Base-by-base conservation (phyloP, 106 monocot species). In the Acanthochlamys bracteata region DNA sequence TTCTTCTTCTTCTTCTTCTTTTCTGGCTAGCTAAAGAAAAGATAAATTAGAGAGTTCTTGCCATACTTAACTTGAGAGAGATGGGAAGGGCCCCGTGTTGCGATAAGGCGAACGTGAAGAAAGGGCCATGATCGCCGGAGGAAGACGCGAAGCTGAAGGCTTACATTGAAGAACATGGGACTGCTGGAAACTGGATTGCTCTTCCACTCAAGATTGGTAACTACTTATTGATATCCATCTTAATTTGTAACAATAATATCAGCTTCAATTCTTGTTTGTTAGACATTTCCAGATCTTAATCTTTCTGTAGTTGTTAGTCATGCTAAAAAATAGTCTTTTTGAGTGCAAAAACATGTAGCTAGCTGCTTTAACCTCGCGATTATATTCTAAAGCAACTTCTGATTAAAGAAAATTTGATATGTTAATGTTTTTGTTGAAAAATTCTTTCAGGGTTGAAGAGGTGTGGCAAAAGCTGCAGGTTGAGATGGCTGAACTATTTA, bases 401-500 rank as follows among this genome's bases (percentile, higher is more conserved):
- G 20, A 55, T 20, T 19, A 21, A 55, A 21, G 10, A 55, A 20
- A 10, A 19, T 22, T 22, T 55, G 25, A 61, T 61, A 53, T 33
- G 63, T 4, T 25, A n/a, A 22, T 55, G 10, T 13, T 20, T 0
- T 55, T 55, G 20, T 55, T 55, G 22, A 20, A 55, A 6, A 40
- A 40, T 23, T 21, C 11, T 67, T 39, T 53, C 67, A 67, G 67
- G 67, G 16, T 41, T 67, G 41, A 67, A 67, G 39, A 67, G 67
- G 23, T 67, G 67, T 67, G 67, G 67, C 10, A 84, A 84, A 60
- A 84, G 84, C 21, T 84, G 84, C 59, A 79, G 84, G 42, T 64
- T 84, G 20, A 76, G 84, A 76, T 84, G 84, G 84, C 73, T 84
- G 39, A 84, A 84, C 56, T 84, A 84, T 55, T 45, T 84, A 39